These are phyloP conservation scores for Aspergillus phoenicis DNA, from an alignment of 2,329 filamentous ascomycete genomes.

Conservation along the genomic window DNA sequence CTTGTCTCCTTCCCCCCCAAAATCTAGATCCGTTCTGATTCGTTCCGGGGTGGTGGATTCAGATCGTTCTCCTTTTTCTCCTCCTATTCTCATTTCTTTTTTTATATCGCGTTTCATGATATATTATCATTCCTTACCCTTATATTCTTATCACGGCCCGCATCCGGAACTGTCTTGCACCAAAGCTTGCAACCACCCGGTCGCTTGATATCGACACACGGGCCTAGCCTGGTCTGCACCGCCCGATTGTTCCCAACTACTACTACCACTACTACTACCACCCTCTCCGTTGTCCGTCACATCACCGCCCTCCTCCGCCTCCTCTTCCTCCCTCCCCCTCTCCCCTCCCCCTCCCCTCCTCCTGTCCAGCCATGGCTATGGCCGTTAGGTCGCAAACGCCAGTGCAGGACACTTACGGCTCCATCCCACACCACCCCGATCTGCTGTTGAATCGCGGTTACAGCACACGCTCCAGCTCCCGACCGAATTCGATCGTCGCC, in stretches of 20 bases:
- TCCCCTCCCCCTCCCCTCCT: constrained; percentile 22
- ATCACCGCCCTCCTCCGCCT: constrained; percentile 7
- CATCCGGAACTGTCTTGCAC: constrained; percentile 5
- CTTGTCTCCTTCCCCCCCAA: not conserved
- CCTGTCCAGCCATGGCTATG: constrained; percentile 39
- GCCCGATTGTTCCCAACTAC: constrained; percentile 11
- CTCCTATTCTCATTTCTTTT: constrained; percentile 12
- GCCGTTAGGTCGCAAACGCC: constrained; percentile 43
- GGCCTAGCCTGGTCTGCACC: constrained; percentile 20
- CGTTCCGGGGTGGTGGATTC: constrained; percentile 8
- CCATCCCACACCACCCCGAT: constrained; percentile 34
- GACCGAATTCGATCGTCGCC: constrained; percentile 46
- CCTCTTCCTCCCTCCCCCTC: constrained; percentile 14
- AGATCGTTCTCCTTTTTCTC: constrained; percentile 13
- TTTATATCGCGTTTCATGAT: constrained; percentile 9
- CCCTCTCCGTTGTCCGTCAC: constrained; percentile 1
- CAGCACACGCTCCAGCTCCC: constrained; percentile 36
- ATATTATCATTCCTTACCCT: constrained; percentile 2
- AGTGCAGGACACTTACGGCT: constrained; percentile 42
- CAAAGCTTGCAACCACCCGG: constrained; percentile 6
- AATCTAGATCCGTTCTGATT: constrained; percentile 7
- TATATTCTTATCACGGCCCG: constrained; percentile 16
- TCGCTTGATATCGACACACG: constrained; percentile 18
- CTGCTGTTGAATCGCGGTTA: constrained; percentile 37
- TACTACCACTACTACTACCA: not conserved